Percentiles rank a stretch among this genome's conserved stretches.
Conservation (phyloP, 768 basidiomycete species). For the Lentinus brumalis region DNA sequence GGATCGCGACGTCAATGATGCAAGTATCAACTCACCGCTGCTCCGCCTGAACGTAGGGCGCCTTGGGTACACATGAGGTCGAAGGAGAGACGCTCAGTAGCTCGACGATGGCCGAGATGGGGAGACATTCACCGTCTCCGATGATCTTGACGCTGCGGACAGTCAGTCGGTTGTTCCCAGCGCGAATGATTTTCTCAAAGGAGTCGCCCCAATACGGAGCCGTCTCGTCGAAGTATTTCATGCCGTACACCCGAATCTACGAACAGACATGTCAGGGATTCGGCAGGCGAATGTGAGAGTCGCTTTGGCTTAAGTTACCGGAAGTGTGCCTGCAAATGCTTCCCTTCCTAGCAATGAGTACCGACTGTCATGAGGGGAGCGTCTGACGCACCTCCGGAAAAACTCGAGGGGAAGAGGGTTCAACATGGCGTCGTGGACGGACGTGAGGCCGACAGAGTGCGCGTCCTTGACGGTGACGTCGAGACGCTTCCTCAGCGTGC, state of each 20-base stretch:
- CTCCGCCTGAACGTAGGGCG: constrained; percentile 87
- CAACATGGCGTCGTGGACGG: constrained; percentile 85
- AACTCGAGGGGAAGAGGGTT: constrained; percentile 70
- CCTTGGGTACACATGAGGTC: constrained; percentile 42
- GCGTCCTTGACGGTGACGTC: constrained; percentile 66
- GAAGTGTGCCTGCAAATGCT: constrained; percentile 11
- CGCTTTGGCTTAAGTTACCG: constrained; percentile 8
- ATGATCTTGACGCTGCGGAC: constrained; percentile 82
- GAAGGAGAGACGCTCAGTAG: neutral
- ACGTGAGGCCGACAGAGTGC: constrained; percentile 71
- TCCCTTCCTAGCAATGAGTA: constrained; percentile 10
- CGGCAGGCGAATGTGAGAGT: no score
- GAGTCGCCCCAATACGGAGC: constrained; percentile 75
- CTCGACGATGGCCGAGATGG: neutral
- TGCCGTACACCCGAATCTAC: no score
- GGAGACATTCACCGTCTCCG: constrained; percentile 54
- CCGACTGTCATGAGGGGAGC: neutral
- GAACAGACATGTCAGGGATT: no score
- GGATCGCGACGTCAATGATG: neutral
- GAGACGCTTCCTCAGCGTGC: constrained; percentile 62
- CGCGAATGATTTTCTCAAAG: constrained; percentile 53
- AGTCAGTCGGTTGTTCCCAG: constrained; percentile 63
- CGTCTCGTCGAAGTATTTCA: constrained; percentile 44
- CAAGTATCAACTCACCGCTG: constrained; percentile 56
- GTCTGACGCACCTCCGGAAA: constrained; percentile 56